phyloP scores from a whole-genome alignment of 768 basidiomycete genomes.

The Leccinum imitatum region DNA sequence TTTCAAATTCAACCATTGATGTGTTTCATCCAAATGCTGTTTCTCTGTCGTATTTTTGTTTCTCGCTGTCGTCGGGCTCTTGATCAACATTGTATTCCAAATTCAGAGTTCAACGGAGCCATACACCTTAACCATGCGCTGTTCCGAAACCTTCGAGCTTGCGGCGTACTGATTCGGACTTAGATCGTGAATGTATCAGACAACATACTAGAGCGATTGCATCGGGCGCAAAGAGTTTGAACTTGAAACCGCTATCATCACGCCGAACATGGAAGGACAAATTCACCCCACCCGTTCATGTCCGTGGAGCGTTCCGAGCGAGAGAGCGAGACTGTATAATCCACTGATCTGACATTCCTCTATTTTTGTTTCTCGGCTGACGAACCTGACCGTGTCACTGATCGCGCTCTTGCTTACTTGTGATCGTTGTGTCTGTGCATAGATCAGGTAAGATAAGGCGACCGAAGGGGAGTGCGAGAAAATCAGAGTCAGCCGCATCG shows the following conservation, averaged over 20 bases:
- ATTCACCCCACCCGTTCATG: not conserved
- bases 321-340: not conserved
- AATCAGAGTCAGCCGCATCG: not conserved
- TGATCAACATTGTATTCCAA: not conserved
- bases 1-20: conserved; percentile 21
- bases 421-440: not conserved
- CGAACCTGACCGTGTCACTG: not conserved
- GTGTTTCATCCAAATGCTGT: not conserved
- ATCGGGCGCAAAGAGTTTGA: not conserved
- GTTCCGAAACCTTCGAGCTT: not conserved
- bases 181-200: not conserved
- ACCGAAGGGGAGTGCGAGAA: not conserved
- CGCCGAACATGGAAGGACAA: not conserved
- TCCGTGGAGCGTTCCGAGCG: not conserved
- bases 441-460: not conserved
- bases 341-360: not conserved
- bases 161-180: not conserved
- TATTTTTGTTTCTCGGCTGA: not conserved
- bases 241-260: not conserved
- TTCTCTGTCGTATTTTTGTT: not conserved
- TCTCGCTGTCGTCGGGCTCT: not conserved
- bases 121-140: not conserved
- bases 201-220: not conserved
- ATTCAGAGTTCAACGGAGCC: not conserved
- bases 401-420: not conserved